phyloP scores from a whole-genome alignment of 441 rosid genomes.

The Jatropha podagrica region DNA sequence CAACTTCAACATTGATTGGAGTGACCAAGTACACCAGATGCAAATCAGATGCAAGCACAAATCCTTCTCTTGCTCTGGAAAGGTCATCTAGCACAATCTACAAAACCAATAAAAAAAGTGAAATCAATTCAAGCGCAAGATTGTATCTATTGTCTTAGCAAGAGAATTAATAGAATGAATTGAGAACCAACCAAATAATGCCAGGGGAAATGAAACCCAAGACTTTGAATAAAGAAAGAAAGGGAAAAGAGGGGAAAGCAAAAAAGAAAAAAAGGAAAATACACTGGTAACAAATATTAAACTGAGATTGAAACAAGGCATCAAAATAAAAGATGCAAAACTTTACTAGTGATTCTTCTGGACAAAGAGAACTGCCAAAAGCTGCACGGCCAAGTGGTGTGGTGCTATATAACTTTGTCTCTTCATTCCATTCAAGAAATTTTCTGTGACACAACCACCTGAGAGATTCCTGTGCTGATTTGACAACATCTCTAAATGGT shows the following conservation, averaged over 20 bases:
- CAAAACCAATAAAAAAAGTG: slow-evolving; percentile 26
- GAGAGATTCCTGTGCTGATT: slow-evolving; percentile 98
- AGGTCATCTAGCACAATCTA: slow-evolving; percentile 98
- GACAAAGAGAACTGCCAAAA: slow-evolving; percentile 98
- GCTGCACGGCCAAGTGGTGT: slow-evolving; percentile 99
- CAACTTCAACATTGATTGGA: slow-evolving; percentile 92
- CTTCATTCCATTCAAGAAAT: slow-evolving; percentile 96
- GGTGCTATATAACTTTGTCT: slow-evolving; percentile 77
- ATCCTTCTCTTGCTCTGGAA: slow-evolving; percentile 95
- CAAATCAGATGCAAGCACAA: slow-evolving; percentile 97
- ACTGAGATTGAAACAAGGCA: background rate
- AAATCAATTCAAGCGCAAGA: slow-evolving; percentile 15
- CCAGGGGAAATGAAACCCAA: background rate
- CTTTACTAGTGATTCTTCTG: slow-evolving; percentile 96
- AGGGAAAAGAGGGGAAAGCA: background rate
- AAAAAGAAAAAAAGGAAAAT: background rate
- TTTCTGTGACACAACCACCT: slow-evolving; percentile 93
- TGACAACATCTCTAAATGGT: slow-evolving; percentile 91
- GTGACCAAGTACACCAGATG: slow-evolving; percentile 92
- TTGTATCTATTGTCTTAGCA: background rate
- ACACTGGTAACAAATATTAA: background rate
- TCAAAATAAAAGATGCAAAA: slow-evolving; percentile 20
- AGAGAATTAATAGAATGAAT: slow-evolving; percentile 17
- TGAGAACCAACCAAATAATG: slow-evolving; percentile 8
- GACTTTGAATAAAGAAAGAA: slow-evolving; percentile 3